Conservation (phyloP, 2,329 filamentous ascomycete genomes). For the Colletotrichum lindemuthianum region DNA sequence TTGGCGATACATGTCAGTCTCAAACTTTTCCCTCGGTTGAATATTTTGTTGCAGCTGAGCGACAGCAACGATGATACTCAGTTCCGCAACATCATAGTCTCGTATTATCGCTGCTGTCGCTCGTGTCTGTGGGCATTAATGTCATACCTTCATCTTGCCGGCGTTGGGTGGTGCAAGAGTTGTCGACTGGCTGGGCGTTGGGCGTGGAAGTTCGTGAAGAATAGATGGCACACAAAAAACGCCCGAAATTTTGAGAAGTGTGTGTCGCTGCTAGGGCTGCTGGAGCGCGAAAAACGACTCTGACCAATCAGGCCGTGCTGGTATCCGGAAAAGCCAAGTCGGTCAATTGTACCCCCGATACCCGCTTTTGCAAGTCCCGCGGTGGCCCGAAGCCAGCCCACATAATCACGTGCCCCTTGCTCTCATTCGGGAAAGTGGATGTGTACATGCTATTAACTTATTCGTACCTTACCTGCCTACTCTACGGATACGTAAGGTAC, state of each 20-base stretch:
- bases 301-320: slow-evolving; percentile 45
- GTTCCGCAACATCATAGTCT: background rate
- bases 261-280: slow-evolving; percentile 53
- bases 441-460: background rate
- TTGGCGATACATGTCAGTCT: slow-evolving; percentile 17
- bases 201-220: slow-evolving; percentile 47
- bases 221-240: background rate
- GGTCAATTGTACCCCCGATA: slow-evolving; percentile 11
- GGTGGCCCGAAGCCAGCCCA: slow-evolving; percentile 11
- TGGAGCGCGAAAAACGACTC: slow-evolving; percentile 29
- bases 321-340: background rate
- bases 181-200: slow-evolving; percentile 51
- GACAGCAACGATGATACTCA: no score
- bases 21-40: background rate
- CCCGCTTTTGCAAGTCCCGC: background rate
- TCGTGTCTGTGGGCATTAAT: slow-evolving; percentile 1
- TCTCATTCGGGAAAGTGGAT: slow-evolving; percentile 11
- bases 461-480: background rate
- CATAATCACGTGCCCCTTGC: slow-evolving; percentile 4
- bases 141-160: slow-evolving; percentile 60
- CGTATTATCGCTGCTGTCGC: background rate
- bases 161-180: slow-evolving; percentile 57
- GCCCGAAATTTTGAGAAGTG: slow-evolving; percentile 47
- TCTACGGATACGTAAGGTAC: background rate
- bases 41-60: background rate